Conservation (phyloP, 2,329 filamentous ascomycete genomes). For the Coleophoma crateriformis region DNA sequence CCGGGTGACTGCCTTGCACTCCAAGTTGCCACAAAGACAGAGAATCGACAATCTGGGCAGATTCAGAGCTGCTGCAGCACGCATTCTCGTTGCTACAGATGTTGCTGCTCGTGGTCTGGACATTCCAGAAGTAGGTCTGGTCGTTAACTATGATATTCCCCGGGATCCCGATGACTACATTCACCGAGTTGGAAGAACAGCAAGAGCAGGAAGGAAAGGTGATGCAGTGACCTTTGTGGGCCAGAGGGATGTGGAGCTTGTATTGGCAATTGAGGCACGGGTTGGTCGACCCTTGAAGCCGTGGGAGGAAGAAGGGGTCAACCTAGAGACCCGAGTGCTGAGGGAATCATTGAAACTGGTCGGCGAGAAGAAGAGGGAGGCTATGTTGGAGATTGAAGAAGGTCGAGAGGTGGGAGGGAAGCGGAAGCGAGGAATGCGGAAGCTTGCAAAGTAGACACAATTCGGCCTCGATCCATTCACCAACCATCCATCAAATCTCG, state of each 20-base stretch:
- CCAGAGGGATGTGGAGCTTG: constrained; percentile 84
- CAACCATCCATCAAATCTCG: not conserved
- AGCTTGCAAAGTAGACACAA: constrained; percentile 24
- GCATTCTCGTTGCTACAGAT: constrained; percentile 90
- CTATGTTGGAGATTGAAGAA: constrained; percentile 85
- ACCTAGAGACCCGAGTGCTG: constrained; percentile 84
- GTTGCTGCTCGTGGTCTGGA: constrained; percentile 92
- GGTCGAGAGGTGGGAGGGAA: constrained; percentile 89
- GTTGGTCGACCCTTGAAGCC: constrained; percentile 76
- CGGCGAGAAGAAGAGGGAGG: constrained; percentile 90
- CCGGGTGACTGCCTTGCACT: constrained; percentile 87
- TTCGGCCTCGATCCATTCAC: too few relatives aligned
- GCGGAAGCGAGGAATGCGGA: constrained; percentile 56
- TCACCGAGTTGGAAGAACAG: constrained; percentile 91
- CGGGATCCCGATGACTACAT: constrained; percentile 98
- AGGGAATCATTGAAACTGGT: constrained; percentile 83
- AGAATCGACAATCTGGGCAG: constrained; percentile 82
- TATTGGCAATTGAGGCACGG: constrained; percentile 83
- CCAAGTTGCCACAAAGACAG: constrained; percentile 76
- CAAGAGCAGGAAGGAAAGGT: constrained; percentile 80
- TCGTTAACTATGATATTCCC: constrained; percentile 93
- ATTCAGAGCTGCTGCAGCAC: constrained; percentile 83
- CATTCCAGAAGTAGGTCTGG: constrained; percentile 84
- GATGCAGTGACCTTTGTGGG: constrained; percentile 85
- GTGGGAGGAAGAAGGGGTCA: constrained; percentile 88